These are phyloP conservation scores for Penicillium sp. DNA, from an alignment of 2,329 filamentous ascomycete species.

Conservation along the genomic window DNA sequence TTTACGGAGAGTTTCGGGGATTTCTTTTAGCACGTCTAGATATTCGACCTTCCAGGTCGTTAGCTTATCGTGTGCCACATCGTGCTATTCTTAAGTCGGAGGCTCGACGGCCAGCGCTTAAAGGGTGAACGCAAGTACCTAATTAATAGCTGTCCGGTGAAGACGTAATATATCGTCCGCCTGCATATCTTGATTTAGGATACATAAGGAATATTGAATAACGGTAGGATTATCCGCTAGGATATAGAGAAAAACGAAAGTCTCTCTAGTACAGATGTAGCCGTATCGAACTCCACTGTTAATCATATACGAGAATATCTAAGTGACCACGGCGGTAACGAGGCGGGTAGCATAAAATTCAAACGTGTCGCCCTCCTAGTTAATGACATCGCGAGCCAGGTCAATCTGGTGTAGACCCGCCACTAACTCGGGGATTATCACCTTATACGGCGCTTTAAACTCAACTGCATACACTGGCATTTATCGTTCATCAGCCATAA, in stretches of 20 bases:
- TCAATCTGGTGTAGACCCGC: slow-evolving; percentile 36
- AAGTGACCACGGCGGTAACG: slow-evolving; percentile 35
- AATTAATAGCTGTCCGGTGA: no score
- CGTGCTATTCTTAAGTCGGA: background rate
- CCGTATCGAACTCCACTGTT: slow-evolving; percentile 32
- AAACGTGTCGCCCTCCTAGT: slow-evolving; percentile 34
- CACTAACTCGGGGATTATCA: slow-evolving; percentile 32
- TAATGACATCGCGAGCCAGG: slow-evolving; percentile 33
- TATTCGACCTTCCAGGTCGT: slow-evolving; percentile 35
- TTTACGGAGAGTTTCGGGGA: slow-evolving; percentile 35
- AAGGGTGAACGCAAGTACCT: slow-evolving; percentile 18
- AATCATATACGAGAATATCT: slow-evolving; percentile 42
- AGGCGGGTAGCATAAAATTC: slow-evolving; percentile 35
- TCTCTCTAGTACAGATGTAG: slow-evolving; percentile 41
- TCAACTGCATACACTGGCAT: slow-evolving; percentile 35
- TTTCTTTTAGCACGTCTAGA: slow-evolving; percentile 28
- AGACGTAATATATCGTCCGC: no score
- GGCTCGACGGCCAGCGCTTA: slow-evolving; percentile 33
- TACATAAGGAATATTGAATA: slow-evolving; percentile 28
- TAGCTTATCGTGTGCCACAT: slow-evolving; percentile 20
- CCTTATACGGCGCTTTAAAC: slow-evolving; percentile 38
- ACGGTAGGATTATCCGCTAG: slow-evolving; percentile 24
- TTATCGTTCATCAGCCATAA: slow-evolving; percentile 26
- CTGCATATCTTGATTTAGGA: no score
- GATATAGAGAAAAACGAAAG: slow-evolving; percentile 41